Evolutionary conservation across 2,329 filamentous ascomycete genomes (phyloP), one percentile per base, ranked within the genome.

Genomic region (Claviceps digitariae): DNA sequence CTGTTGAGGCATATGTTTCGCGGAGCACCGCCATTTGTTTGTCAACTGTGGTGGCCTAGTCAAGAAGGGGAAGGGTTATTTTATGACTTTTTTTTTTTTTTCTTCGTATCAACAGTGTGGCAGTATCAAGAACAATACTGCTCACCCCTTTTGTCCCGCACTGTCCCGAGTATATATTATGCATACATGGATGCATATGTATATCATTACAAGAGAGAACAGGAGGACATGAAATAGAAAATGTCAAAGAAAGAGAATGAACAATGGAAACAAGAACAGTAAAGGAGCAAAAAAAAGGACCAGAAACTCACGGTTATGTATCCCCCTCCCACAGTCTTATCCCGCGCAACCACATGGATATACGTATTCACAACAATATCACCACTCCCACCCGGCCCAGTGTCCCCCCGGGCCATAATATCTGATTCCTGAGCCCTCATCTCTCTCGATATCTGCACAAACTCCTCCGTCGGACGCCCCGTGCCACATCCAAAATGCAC

Each of bases 11-110:
- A 55, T 70, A 77, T 48, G 69, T 69, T 2, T 55, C 45, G 62
- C 76, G 76, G 59, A 77, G 60, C 38, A 71, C 68, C 2, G 62
- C 55, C 40, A 76, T 58, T 62, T 77, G 73, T 52, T 65, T 57
- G 48, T 61, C 17, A 2, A 51, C 21, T 21, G 50, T 51, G 5
- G 38, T 8, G 50, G 40, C n/a, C 50, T 51, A 20, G n/a, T 12
- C 6, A 7, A 4, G 9, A 10, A 21, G 12, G 20, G 13, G 12
- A 3, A 6, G 3, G 25, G 29, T 43, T 21, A 43, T 3, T 20
- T 9, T 43, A 4, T 21, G 4, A 2, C 21, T 20, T 21, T 21
- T 21, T 41, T 41, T 21, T 9, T 21, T 10, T 21, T 41, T 41
- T 21, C 15, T 3, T 27, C 13, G 12, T 36, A 4, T 36, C n/a